Conservation (phyloP, 495 filamentous ascomycete species). For the Ramalina intermedia region DNA sequence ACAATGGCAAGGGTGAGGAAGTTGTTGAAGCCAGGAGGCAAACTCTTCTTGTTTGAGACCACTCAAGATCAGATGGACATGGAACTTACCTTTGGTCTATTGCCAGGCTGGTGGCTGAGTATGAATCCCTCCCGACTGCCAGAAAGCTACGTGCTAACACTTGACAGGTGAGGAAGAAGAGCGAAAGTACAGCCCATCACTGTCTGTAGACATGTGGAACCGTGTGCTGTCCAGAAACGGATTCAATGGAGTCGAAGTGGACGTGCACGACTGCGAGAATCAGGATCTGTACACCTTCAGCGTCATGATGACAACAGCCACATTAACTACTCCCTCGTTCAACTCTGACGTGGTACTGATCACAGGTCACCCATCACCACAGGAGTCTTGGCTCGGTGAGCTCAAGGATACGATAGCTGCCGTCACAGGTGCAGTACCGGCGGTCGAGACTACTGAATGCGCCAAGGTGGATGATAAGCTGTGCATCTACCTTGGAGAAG, state of each 20-base stretch:
- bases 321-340: too few relatives aligned
- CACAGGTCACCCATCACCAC: too few relatives aligned
- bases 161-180: background rate
- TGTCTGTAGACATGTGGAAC: slow-evolving; percentile 7
- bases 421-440: too few relatives aligned
- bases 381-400: too few relatives aligned
- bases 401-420: too few relatives aligned
- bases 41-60: slow-evolving; percentile 9
- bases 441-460: too few relatives aligned
- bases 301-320: slow-evolving; percentile 5
- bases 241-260: slow-evolving; percentile 9
- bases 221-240: slow-evolving; percentile 4
- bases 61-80: background rate
- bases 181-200: background rate
- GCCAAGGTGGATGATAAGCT: background rate
- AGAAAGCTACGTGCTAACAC: background rate
- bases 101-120: slow-evolving; percentile 20
- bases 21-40: slow-evolving; percentile 15
- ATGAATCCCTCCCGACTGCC: background rate
- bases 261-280: slow-evolving; percentile 7
- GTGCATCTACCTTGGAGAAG: background rate
- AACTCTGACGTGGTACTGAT: too few relatives aligned
- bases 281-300: background rate
- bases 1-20: slow-evolving; percentile 8
- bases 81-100: slow-evolving; percentile 5